Percentiles rank a stretch among this genome's conserved stretches.
phyloP scores from a whole-genome alignment of 495 filamentous ascomycete species.

The Friedmanniomyces endolithicus region DNA sequence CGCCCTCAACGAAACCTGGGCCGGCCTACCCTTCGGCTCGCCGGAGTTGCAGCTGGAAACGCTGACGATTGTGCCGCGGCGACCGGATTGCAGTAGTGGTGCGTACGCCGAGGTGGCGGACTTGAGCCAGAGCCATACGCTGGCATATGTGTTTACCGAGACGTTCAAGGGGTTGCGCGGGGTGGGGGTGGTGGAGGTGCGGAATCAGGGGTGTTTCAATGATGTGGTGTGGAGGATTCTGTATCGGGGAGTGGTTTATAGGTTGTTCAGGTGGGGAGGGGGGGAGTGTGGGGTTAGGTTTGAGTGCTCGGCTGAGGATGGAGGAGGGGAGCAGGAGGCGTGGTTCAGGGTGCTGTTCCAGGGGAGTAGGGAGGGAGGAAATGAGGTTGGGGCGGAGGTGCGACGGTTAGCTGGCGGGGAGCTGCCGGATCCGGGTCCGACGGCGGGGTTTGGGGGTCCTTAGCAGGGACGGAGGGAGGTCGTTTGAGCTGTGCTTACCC shows the following conservation, averaged over 20 bases:
- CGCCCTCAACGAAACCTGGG: conserved; percentile 21
- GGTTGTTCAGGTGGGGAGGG: conserved; percentile 20
- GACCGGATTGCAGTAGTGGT: conserved; percentile 7
- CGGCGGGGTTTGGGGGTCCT: background rate
- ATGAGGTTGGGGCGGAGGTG: conserved; percentile 8
- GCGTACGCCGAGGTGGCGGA: conserved; percentile 20
- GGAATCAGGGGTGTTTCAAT: conserved; percentile 17
- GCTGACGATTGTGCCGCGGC: conserved; percentile 16
- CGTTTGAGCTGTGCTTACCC: background rate
- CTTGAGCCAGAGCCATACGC: conserved; percentile 18
- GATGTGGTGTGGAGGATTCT: conserved; percentile 13
- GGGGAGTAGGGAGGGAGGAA: background rate
- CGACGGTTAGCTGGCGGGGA: conserved; percentile 9
- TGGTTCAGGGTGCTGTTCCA: conserved; percentile 13
- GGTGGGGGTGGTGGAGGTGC: conserved; percentile 16
- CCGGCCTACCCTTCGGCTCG: conserved; percentile 15
- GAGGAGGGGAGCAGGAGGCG: background rate
- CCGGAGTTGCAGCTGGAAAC: conserved; percentile 8
- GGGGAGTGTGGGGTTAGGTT: conserved; percentile 14
- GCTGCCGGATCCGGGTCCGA: background rate
- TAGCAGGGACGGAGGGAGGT: background rate
- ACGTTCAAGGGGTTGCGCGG: conserved; percentile 14
- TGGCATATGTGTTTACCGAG: conserved; percentile 21
- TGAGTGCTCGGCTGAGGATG: conserved; percentile 5
- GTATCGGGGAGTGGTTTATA: conserved; percentile 14